Conservation (phyloP, 2,329 filamentous ascomycete genomes). For the Aspergillus tamarii region DNA sequence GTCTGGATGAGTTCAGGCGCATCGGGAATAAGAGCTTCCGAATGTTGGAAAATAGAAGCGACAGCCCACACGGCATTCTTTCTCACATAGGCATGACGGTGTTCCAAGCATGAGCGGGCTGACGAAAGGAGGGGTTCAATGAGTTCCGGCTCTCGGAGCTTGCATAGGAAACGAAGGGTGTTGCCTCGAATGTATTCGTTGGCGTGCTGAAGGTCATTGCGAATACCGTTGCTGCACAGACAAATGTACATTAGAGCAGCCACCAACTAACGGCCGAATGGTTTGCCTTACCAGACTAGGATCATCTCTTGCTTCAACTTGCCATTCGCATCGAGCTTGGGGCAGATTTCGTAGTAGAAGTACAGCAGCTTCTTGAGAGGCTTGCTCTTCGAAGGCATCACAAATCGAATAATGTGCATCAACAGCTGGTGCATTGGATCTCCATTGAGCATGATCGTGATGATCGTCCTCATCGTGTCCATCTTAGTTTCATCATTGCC, state of each 20-base stretch:
- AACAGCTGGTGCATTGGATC: conserved; percentile 93
- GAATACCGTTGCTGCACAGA: conserved; percentile 81
- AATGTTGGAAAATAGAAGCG: conserved; percentile 88
- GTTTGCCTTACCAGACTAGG: conserved; percentile 76
- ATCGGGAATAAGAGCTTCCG: conserved; percentile 89
- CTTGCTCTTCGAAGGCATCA: conserved; percentile 98
- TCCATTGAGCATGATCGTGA: conserved; percentile 97
- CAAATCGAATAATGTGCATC: conserved; percentile 99
- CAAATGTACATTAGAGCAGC: conserved; percentile 20
- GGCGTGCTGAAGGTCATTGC: conserved; percentile 93
- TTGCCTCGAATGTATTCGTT: conserved; percentile 99
- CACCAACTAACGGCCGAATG: conserved; percentile 9
- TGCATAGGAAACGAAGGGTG: conserved; percentile 96
- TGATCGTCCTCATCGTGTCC: conserved; percentile 93
- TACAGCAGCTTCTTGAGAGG: conserved; percentile 96
- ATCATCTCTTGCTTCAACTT: conserved; percentile 99
- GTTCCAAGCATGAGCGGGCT: conserved; percentile 87
- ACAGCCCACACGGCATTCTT: conserved; percentile 98
- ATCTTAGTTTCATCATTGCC: conserved; percentile 90
- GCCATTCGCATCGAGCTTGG: conserved; percentile 86
- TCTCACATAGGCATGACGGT: conserved; percentile 95
- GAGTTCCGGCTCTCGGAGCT: conserved; percentile 91
- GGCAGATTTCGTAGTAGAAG: conserved; percentile 99
- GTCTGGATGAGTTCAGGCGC: conserved; percentile 87
- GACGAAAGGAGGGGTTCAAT: conserved; percentile 95